A percentile compares a stretch with the other conserved stretches of the same genome.
Conservation (phyloP, 176 grass and related monocot species). For the Oryza australiensis region DNA sequence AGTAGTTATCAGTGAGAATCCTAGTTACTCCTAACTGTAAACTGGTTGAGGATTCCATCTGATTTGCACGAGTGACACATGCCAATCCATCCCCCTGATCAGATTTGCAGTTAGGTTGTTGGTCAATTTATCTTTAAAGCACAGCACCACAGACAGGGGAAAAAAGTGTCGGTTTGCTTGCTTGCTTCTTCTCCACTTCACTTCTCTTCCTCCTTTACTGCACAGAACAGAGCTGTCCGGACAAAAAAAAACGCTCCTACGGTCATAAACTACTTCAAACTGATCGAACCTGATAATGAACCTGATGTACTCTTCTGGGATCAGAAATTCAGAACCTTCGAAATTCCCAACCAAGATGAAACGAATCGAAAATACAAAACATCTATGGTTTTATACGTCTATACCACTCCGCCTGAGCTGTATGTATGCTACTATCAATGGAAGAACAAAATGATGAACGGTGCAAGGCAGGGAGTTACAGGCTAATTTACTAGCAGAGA, state of each 20-base stretch:
- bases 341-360: too few species aligned
- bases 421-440: too few species aligned
- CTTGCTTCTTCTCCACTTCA: constrained; percentile 53
- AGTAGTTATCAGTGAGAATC: neutral
- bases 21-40: neutral
- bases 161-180: constrained; percentile 32
- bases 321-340: too few species aligned
- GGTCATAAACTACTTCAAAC: neutral
- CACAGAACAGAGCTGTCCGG: neutral
- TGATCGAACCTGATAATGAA: neutral
- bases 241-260: neutral
- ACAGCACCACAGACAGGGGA: neutral
- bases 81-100: neutral
- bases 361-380: neutral
- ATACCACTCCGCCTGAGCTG: too few species aligned
- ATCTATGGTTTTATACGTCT: too few species aligned
- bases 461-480: neutral
- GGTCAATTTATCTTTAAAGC: neutral
- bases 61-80: neutral
- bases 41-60: neutral
- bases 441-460: neutral
- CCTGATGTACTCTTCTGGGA: too few species aligned
- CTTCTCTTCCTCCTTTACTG: neutral
- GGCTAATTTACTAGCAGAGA: too few species aligned
- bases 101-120: neutral